phyloP scores from a whole-genome alignment of 441 rosid genomes.

The Arabidopsis lyrata region DNA sequence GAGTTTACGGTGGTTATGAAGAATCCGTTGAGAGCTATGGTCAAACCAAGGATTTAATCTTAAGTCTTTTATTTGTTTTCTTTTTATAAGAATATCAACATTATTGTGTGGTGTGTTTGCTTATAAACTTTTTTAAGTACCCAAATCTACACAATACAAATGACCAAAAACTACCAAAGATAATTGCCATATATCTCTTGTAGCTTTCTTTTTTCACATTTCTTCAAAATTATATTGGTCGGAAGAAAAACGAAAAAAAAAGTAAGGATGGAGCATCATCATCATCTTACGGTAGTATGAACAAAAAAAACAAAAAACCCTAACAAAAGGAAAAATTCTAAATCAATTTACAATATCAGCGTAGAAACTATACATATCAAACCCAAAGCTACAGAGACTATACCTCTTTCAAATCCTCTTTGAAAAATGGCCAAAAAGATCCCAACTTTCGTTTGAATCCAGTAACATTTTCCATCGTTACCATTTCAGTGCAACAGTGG shows the following conservation, averaged over 20 bases:
- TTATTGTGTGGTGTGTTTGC: background rate
- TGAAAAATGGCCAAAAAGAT: constrained; percentile 30
- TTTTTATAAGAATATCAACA: background rate
- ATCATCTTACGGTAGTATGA: constrained; percentile 26
- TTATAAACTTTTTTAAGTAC: background rate
- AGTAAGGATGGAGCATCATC: constrained; percentile 13
- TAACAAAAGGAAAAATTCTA: constrained; percentile 10
- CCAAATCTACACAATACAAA: background rate
- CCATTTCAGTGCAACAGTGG: constrained; percentile 40
- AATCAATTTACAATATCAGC: constrained; percentile 44
- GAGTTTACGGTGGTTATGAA: constrained; percentile 94
- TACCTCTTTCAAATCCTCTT: constrained; percentile 28
- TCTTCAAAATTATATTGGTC: constrained; percentile 29
- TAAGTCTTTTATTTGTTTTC: background rate
- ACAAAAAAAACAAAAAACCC: constrained; percentile 26
- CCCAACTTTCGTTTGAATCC: constrained; percentile 1
- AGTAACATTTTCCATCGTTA: constrained; percentile 30
- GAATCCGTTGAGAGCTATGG: constrained; percentile 63
- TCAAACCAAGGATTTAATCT: constrained; percentile 61
- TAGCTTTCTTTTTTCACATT: constrained; percentile 25
- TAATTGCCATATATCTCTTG: constrained; percentile 10
- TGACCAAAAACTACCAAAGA: background rate
- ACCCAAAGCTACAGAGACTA: constrained; percentile 30
- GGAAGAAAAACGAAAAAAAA: constrained; percentile 31
- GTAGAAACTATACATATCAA: constrained; percentile 42